Conservation (phyloP, 2,329 filamentous ascomycete species). For the Colletotrichum tabaci region DNA sequence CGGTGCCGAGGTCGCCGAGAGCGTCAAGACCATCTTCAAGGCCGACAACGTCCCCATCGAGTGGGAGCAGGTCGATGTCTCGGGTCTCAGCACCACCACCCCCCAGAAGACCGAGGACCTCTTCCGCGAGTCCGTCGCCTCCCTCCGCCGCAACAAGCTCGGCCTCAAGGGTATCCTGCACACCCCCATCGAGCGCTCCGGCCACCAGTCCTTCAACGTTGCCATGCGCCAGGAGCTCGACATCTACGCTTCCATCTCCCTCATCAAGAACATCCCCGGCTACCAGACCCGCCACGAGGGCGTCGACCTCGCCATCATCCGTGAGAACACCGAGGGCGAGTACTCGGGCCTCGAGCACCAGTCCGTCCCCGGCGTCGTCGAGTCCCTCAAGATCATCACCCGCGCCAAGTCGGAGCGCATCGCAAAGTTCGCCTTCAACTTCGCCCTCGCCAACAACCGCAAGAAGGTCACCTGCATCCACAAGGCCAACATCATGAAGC, state of each 20-base stretch:
- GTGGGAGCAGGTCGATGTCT: constrained; percentile 98
- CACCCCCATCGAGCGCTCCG: constrained; percentile 95
- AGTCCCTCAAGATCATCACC: constrained; percentile 99
- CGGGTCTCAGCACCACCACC: constrained; percentile 86
- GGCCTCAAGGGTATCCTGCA: constrained; percentile 99
- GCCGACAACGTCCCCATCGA: constrained; percentile 98
- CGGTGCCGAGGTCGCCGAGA: constrained; percentile 96
- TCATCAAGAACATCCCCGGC: constrained; percentile 99
- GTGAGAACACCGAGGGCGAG: constrained; percentile 99
- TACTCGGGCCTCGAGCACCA: constrained; percentile 99
- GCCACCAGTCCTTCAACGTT: constrained; percentile 99
- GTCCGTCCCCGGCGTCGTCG: constrained; percentile 94
- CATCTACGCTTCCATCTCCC: constrained; percentile 97
- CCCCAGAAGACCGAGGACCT: constrained; percentile 90
- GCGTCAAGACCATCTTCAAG: constrained; percentile 99
- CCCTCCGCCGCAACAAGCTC: constrained; percentile 98
- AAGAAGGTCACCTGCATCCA: constrained; percentile 99
- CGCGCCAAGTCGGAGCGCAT: constrained; percentile 99
- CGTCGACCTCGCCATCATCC: constrained; percentile 99
- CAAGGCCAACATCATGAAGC: constrained; percentile 99
- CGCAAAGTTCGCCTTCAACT: constrained; percentile 98
- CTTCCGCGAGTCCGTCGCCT: constrained; percentile 95
- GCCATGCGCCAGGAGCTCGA: constrained; percentile 99
- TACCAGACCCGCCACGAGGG: constrained; percentile 98
- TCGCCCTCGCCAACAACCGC: constrained; percentile 97